phyloP scores from a whole-genome alignment of 1,284 basidiomycete species.

The Leccinum griseonigrum region DNA sequence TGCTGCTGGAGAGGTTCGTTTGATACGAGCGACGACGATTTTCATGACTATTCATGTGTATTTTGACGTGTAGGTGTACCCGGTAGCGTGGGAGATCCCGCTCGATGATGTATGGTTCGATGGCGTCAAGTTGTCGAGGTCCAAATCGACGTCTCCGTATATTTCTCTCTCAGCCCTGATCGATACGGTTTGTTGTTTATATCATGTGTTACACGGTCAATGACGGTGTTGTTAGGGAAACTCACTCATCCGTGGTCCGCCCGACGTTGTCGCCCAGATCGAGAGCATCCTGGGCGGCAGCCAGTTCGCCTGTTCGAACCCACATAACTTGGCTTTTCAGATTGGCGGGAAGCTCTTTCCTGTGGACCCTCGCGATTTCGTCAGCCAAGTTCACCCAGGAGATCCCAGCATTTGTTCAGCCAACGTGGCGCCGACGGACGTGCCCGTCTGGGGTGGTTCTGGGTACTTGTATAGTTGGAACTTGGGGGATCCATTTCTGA shows the following conservation, averaged over 20 bases:
- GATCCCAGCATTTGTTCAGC: slow-evolving; percentile 45
- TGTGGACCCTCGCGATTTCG: slow-evolving; percentile 65
- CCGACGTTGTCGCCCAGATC: slow-evolving; percentile 48
- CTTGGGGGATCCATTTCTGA: slow-evolving; percentile 52
- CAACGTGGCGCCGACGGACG: slow-evolving; percentile 53
- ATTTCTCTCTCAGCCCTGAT: slow-evolving; percentile 37
- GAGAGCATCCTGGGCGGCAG: slow-evolving; percentile 36
- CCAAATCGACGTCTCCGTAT: slow-evolving; percentile 25
- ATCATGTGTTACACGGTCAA: background rate
- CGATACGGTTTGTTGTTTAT: slow-evolving; percentile 30
- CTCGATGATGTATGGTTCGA: slow-evolving; percentile 38
- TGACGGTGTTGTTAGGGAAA: slow-evolving; percentile 41
- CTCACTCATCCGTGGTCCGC: slow-evolving; percentile 54
- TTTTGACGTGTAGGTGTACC: slow-evolving; percentile 26
- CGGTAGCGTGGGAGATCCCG: slow-evolving; percentile 38
- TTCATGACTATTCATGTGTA: slow-evolving; percentile 5
- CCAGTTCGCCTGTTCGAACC: slow-evolving; percentile 41
- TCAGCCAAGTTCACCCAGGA: slow-evolving; percentile 37
- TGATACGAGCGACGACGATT: background rate
- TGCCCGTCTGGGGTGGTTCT: slow-evolving; percentile 39
- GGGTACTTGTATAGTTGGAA: slow-evolving; percentile 55
- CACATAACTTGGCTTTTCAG: slow-evolving; percentile 57
- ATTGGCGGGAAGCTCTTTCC: slow-evolving; percentile 64
- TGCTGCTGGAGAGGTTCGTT: slow-evolving; percentile 46
- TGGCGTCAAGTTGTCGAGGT: slow-evolving; percentile 31